Base-by-base conservation (phyloP, 2,329 filamentous ascomycete species). In the Ceratocystis cacaofunesta region DNA sequence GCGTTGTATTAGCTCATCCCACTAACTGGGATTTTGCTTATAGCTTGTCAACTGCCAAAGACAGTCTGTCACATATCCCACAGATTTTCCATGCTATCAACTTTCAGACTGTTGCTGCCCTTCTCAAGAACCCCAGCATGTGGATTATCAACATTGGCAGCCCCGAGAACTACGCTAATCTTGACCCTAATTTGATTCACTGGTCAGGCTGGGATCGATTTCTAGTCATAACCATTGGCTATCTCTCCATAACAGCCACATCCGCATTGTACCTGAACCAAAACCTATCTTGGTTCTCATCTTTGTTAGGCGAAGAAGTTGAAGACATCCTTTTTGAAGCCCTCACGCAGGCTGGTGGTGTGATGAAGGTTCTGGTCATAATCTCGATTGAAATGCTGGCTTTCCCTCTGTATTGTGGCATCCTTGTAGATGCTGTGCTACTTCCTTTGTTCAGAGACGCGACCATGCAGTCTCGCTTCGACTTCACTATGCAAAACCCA, bases 311-410 rank as follows among this genome's bases (percentile, higher is more conserved):
- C 62, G 82, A 83, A 67, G 82, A 84, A 41, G 83, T 82, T 80
- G 92, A 97, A 73, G 88, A 87, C 28, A 82, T 86, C 6, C 75
- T 96, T 52, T 87, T 92, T 28, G 92, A 97, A 69, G 81, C 86
- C 1, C 80, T 99, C 25, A 87, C 91, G 69, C 95, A 99, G 79
- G 94, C 94, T 61, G 95, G 94, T 52, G 94, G 95, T 15, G 92
- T 99, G 8, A 85, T 96, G 80, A 99, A 99, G 75, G 94, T 99
- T 25, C 95, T 99, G 62, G 78, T 97, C 68, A 97, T 99, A 71
- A 99, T 99, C 69, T 94, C 92, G 69, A 99, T 99, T 71, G 94
- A 99, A 77, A 99, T 99, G 94, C 85, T 99, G 44, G 85, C 92
- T 5, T 99, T 99, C 72, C 94, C 94, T 0, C 80, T 99, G 1